phyloP scores from a whole-genome alignment of 768 basidiomycete genomes.

The Mycena crocata region DNA sequence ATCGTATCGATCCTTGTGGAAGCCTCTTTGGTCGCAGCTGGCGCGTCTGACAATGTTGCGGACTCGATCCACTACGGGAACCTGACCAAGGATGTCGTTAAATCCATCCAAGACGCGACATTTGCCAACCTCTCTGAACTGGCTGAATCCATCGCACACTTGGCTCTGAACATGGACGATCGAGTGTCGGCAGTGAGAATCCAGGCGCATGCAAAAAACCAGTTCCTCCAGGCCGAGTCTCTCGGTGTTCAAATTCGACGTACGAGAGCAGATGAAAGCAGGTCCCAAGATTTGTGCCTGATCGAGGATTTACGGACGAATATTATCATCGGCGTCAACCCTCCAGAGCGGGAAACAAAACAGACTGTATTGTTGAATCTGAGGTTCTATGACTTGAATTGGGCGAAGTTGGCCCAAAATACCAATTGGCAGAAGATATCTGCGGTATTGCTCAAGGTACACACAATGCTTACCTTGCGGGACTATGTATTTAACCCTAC shows the following conservation, averaged over 20 bases:
- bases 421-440: slow-evolving; percentile 39
- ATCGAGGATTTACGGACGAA: slow-evolving; percentile 61
- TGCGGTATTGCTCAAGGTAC: slow-evolving; percentile 48
- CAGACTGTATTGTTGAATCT: slow-evolving; percentile 73
- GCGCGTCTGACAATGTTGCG: slow-evolving; percentile 60
- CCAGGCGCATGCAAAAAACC: slow-evolving; percentile 15
- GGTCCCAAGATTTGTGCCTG: neutral
- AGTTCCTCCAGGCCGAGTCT: slow-evolving; percentile 23
- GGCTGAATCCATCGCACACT: slow-evolving; percentile 48
- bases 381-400: slow-evolving; percentile 49
- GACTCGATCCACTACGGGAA: slow-evolving; percentile 76
- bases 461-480: neutral
- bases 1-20: slow-evolving; percentile 60
- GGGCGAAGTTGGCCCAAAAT: slow-evolving; percentile 1
- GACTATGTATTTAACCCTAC: neutral
- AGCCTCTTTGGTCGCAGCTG: slow-evolving; percentile 55
- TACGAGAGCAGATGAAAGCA: neutral
- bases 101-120: slow-evolving; percentile 38
- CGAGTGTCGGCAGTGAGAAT: slow-evolving; percentile 2
- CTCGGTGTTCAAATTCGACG: slow-evolving; percentile 21
- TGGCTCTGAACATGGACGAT: slow-evolving; percentile 13
- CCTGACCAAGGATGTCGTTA: slow-evolving; percentile 62
- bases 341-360: slow-evolving; percentile 72
- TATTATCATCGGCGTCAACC: slow-evolving; percentile 77
- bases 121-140: slow-evolving; percentile 48